Base-by-base conservation (phyloP, 176 grass and related monocot species). In the Zoysia japonica region DNA sequence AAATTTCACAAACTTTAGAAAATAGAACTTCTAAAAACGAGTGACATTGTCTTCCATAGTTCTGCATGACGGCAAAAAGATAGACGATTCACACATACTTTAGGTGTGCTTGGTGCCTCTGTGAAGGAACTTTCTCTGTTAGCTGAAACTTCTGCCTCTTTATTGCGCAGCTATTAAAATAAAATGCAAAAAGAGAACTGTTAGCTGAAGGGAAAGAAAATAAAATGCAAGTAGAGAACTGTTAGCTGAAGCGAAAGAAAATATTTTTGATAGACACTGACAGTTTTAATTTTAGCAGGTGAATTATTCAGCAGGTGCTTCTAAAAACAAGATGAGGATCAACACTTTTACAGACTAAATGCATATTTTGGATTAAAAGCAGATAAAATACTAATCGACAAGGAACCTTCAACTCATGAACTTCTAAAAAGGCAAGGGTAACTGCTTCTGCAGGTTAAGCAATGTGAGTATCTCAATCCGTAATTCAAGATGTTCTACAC, bases 361-460 rank as follows among this genome's bases (percentile, higher is more conserved):
- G 47, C 38, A 74, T 60, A 78, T 40, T 74, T 66, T 60, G 13
- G 56, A 78, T 9, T 73, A 59, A 85, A 55, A 65, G 11, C 46
- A 71, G 6, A 61, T 28, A 67, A 67, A 52, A 67, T 54, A 49
- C 2, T n/a, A 62, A 78, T 67, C 10, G 50, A 51, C 68, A 66
- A 57, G 76, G 80, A 46, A 77, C 11, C 28, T 28, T 28, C 28
- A 28, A 28, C 28, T 28, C 28, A 28, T 28, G 28, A 28, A 28
- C 28, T 71, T 37, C 56, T 28, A 36, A 61, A 61, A 35, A 2
- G 77, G 71, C 59, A 50, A 80, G 63, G 12, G 16, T 85, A 98
- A 92, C 92, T 98, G 96, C 67, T 98, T 98, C 78, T 98, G 96
- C 83, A 98, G 83, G 84, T 98, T 98, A 75, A 98, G 92, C 65